A percentile compares a stretch with the other conserved stretches of the same genome.
phyloP scores from a whole-genome alignment of 441 rosid species.

The Pelargonium myrrhifolium region DNA sequence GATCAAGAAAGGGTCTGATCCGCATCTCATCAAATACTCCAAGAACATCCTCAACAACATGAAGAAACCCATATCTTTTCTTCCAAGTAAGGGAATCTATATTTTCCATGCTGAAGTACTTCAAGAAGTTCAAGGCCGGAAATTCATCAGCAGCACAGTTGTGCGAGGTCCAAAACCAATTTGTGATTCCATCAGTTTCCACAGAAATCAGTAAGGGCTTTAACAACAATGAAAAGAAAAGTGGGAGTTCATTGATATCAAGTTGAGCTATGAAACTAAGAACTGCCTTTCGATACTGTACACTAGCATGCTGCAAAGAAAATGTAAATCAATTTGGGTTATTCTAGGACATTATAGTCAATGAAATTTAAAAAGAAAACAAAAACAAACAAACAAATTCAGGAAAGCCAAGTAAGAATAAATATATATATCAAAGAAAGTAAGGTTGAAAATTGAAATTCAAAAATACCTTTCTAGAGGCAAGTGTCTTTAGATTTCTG shows the following conservation, averaged over 20 bases:
- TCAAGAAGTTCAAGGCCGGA: slow-evolving; percentile 40
- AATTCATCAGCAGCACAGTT: slow-evolving; percentile 36
- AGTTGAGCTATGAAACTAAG: slow-evolving; percentile 76
- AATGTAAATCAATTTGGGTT: slow-evolving; percentile 6
- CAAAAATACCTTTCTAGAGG: slow-evolving; percentile 72
- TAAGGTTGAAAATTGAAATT: not conserved
- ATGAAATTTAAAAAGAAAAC: slow-evolving; percentile 4
- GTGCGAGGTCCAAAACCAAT: slow-evolving; percentile 37
- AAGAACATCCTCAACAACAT: slow-evolving; percentile 75
- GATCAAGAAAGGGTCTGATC: slow-evolving; percentile 65
- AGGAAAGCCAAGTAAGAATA: slow-evolving; percentile 2
- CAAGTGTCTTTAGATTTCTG: slow-evolving; percentile 68
- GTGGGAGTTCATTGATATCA: slow-evolving; percentile 63
- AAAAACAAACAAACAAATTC: not conserved
- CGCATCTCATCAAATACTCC: slow-evolving; percentile 73
- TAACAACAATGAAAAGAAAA: slow-evolving; percentile 69
- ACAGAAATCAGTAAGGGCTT: slow-evolving; percentile 59
- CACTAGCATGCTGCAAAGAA: slow-evolving; percentile 61
- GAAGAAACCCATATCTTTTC: slow-evolving; percentile 73
- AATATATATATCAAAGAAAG: not conserved
- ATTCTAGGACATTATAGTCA: not conserved
- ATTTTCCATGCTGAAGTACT: slow-evolving; percentile 52
- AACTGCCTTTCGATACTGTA: slow-evolving; percentile 72
- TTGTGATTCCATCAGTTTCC: slow-evolving; percentile 36
- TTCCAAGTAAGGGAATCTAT: slow-evolving; percentile 58